Percentiles rank a stretch among this genome's conserved stretches.
Conservation (phyloP, 2,329 filamentous ascomycete genomes). For the Didymella keratinophila region DNA sequence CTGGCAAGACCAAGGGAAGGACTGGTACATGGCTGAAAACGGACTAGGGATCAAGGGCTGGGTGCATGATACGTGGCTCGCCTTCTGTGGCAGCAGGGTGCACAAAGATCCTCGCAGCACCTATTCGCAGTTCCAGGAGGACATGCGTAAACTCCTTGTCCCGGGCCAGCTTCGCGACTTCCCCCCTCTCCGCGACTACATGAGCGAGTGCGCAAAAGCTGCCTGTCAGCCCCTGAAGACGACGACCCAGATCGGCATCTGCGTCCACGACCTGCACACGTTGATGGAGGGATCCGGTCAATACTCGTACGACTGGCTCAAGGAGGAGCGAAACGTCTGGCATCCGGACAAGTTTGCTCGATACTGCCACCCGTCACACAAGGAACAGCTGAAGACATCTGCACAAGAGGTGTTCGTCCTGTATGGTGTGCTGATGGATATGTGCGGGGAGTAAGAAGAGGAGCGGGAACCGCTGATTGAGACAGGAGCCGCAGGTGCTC, state of each 20-base stretch:
- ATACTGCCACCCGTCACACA: constrained; percentile 32
- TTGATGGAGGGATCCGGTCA: constrained; percentile 38
- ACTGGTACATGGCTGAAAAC: constrained; percentile 35
- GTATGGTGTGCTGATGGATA: constrained; percentile 40
- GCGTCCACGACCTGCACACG: constrained; percentile 38
- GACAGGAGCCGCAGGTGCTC: background rate
- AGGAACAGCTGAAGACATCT: constrained; percentile 32
- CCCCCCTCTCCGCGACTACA: constrained; percentile 28
- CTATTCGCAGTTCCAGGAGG: constrained; percentile 29
- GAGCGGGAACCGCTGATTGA: background rate
- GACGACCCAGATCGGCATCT: constrained; percentile 32
- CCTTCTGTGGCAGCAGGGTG: constrained; percentile 26
- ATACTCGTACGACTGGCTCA: constrained; percentile 37
- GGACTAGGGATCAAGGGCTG: constrained; percentile 28
- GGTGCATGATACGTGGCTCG: constrained; percentile 37
- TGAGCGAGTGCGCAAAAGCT: constrained; percentile 29
- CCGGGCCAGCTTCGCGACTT: constrained; percentile 31
- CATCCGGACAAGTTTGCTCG: constrained; percentile 46
- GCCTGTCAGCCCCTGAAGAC: constrained; percentile 34
- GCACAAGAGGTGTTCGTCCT: constrained; percentile 43
- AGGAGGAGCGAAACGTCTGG: constrained; percentile 40
- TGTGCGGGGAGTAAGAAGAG: background rate
- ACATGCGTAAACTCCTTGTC: constrained; percentile 27
- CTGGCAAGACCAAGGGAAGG: constrained; percentile 30
- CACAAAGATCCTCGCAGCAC: constrained; percentile 25